Conservation (phyloP, 352 stramenopile species). For the Globisporangium emineosum region DNA sequence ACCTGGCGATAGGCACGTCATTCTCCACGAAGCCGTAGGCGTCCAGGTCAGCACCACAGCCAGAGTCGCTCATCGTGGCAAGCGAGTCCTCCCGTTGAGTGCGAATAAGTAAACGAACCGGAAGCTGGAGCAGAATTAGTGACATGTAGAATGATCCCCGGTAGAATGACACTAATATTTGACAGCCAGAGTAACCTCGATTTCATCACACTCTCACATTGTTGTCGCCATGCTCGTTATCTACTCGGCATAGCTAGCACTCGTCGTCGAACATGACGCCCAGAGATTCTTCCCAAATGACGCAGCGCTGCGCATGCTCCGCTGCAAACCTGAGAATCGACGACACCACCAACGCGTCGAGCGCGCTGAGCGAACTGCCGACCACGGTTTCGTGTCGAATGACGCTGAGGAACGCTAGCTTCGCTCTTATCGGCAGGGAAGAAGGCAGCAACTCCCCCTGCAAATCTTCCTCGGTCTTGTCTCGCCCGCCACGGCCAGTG, state of each 20-base stretch:
- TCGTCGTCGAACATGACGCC: neutral
- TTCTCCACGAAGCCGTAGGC: constrained; percentile 4
- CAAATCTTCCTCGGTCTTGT: neutral
- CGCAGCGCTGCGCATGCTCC: neutral
- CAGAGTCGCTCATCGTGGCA: neutral
- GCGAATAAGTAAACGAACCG: neutral
- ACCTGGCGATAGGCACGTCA: neutral
- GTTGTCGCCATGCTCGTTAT: neutral
- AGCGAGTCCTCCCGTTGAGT: neutral
- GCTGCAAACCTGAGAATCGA: neutral
- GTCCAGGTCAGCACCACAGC: neutral
- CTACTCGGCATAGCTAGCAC: neutral
- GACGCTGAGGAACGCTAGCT: neutral
- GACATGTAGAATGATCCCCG: neutral
- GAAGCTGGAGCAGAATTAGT: neutral
- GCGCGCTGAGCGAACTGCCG: neutral
- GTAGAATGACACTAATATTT: neutral
- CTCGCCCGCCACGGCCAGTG: neutral
- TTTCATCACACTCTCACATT: neutral
- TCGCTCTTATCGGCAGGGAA: neutral
- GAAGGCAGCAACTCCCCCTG: neutral
- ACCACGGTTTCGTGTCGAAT: neutral
- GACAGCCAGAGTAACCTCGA: neutral
- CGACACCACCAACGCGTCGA: neutral
- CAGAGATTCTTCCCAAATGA: neutral